Conservation (phyloP, 768 basidiomycete species). For the Lyophyllum atratum region DNA sequence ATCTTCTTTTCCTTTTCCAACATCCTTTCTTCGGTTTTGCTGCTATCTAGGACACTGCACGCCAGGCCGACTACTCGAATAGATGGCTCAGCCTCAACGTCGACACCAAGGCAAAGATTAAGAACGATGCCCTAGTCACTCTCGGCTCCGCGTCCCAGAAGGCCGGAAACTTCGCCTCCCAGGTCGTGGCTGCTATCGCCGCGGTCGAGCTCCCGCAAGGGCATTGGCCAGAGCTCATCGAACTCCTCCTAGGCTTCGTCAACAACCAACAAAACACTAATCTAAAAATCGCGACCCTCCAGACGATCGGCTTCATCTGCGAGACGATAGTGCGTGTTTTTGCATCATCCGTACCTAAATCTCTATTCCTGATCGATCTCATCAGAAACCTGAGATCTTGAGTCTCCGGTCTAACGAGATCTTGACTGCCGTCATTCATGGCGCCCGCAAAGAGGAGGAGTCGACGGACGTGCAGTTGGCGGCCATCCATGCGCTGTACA, state of each 20-base stretch:
- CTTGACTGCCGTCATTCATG: conserved; percentile 96
- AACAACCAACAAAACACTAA: conserved; percentile 73
- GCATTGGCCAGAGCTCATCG: conserved; percentile 92
- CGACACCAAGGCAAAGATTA: conserved; percentile 77
- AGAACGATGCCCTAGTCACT: conserved; percentile 81
- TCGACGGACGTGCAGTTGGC: conserved; percentile 90
- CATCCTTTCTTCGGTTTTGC: conserved; percentile 14
- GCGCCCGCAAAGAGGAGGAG: conserved; percentile 93
- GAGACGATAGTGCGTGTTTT: conserved; percentile 82
- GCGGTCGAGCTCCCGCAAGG: conserved; percentile 86
- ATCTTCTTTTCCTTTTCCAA: conserved; percentile 17
- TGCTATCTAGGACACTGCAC: conserved; percentile 60
- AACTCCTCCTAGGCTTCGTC: conserved; percentile 83
- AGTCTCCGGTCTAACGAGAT: conserved; percentile 93
- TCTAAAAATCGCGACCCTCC: conserved; percentile 83
- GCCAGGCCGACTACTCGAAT: conserved; percentile 73
- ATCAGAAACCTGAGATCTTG: conserved; percentile 90
- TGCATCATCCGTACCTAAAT: not conserved
- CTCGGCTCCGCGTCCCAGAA: conserved; percentile 72
- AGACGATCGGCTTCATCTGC: conserved; percentile 97
- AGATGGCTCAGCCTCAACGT: conserved; percentile 82
- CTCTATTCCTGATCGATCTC: conserved; percentile 14
- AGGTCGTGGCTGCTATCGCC: conserved; percentile 93
- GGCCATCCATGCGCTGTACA: conserved; percentile 89
- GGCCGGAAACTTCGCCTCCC: conserved; percentile 87